Evolutionary conservation across 371 early-diverging fungal genomes (phyloP).

Genomic region (Mucor ambiguus): DNA sequence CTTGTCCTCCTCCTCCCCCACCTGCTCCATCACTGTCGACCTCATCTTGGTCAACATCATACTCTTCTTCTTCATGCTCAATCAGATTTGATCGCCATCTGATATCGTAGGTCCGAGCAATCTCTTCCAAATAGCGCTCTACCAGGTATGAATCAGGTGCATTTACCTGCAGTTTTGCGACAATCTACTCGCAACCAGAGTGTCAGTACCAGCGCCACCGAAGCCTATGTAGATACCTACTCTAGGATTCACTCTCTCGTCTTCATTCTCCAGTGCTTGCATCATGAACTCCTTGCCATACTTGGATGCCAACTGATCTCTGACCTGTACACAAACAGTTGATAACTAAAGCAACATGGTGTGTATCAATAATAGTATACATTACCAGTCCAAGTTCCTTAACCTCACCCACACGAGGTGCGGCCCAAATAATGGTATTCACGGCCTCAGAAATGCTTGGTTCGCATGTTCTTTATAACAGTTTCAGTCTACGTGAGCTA

Average conservation of each 20-base stretch:
- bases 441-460: conserved; percentile 85
- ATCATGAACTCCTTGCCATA: conserved; percentile 84
- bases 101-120: conserved; percentile 82
- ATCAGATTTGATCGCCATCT: conserved; percentile 65
- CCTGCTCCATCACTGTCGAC: conserved; percentile 1
- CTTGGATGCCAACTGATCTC: conserved; percentile 81
- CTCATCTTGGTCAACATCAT: conserved; percentile 21
- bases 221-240: conserved; percentile 45
- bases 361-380: neutral
- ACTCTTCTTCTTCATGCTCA: conserved; percentile 29
- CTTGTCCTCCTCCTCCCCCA: conserved; percentile 20
- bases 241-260: conserved; percentile 75
- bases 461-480: conserved; percentile 68
- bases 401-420: conserved; percentile 78
- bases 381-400: conserved; percentile 76
- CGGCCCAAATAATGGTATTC: conserved; percentile 87
- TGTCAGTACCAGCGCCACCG: neutral
- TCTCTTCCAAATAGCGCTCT: conserved; percentile 85
- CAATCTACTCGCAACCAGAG: conserved; percentile 54
- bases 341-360: neutral
- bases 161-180: conserved; percentile 76
- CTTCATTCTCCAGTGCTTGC: conserved; percentile 75
- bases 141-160: conserved; percentile 84
- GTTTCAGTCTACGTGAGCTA: neutral
- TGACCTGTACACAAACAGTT: conserved; percentile 39